Evolutionary conservation across 2,329 filamentous ascomycete genomes (phyloP).

Genomic region (Trichoderma breve): DNA sequence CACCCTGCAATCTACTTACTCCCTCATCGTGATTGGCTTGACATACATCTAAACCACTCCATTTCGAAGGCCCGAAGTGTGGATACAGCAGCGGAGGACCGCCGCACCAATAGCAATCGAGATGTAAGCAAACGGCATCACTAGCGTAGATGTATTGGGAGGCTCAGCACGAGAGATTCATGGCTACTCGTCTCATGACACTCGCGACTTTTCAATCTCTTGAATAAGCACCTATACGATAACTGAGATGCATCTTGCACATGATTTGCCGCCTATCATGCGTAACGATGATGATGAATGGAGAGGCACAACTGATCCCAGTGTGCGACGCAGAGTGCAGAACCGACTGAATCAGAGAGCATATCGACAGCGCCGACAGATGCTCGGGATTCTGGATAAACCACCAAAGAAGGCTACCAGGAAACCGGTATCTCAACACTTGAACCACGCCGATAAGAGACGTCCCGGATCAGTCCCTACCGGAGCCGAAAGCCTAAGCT

Average conservation of each 20-base stretch:
- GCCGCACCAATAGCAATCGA: not conserved
- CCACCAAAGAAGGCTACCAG: not conserved
- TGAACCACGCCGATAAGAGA: not conserved
- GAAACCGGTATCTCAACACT: not conserved
- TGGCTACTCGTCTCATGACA: not conserved
- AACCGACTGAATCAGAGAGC: conserved; percentile 9
- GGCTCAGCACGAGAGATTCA: not conserved
- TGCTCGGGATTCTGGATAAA: not conserved
- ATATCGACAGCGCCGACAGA: not conserved
- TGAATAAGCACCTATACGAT: not conserved
- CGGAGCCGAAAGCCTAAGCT: not conserved
- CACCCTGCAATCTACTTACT: too few species aligned
- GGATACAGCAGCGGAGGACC: not conserved
- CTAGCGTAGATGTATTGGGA: not conserved
- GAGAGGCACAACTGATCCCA: not conserved
- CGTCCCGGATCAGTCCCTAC: not conserved
- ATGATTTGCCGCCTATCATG: not conserved
- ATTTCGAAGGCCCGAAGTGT: not conserved
- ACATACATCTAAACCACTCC: not conserved
- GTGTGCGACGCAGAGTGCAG: conserved; percentile 1
- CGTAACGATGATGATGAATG: not conserved
- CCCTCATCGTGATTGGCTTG: too few species aligned
- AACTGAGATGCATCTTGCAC: not conserved
- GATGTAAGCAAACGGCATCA: not conserved
- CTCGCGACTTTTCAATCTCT: not conserved